Percentiles rank a stretch among this genome's conserved stretches.
phyloP scores from a whole-genome alignment of 495 filamentous ascomycete genomes.

The Elasticomyces elasticus region DNA sequence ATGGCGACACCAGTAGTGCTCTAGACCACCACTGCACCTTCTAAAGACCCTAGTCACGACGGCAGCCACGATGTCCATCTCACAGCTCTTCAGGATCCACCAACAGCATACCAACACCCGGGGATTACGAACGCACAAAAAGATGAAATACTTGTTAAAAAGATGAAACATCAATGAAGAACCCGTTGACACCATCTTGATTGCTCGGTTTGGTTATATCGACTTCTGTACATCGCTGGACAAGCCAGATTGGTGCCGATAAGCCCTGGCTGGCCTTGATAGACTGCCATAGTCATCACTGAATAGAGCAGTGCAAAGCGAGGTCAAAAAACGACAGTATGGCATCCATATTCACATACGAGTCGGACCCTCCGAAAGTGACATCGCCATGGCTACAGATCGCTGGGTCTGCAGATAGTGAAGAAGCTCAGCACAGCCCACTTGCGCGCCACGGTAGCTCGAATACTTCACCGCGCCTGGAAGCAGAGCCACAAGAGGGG shows the following conservation, averaged over 20 bases:
- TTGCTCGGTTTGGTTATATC: not conserved
- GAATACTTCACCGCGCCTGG: conserved; percentile 69
- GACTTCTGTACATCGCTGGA: no score
- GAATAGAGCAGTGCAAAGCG: not conserved
- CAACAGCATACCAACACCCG: conserved; percentile 41
- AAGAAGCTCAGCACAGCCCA: not conserved
- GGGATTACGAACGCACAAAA: conserved; percentile 30
- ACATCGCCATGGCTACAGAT: conserved; percentile 76
- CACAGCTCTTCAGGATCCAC: conserved; percentile 41
- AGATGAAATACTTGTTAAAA: not conserved
- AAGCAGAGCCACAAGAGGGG: conserved; percentile 86
- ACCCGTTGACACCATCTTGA: not conserved
- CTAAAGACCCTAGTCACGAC: no score
- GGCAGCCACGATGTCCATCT: conserved; percentile 47
- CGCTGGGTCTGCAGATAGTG: conserved; percentile 31
- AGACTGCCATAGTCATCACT: not conserved
- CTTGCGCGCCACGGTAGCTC: no score
- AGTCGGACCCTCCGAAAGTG: conserved; percentile 76
- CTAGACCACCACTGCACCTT: no score
- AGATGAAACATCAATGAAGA: not conserved
- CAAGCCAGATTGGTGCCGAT: no score
- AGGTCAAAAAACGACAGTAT: conserved; percentile 36
- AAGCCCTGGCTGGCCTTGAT: not conserved
- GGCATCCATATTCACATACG: conserved; percentile 94
- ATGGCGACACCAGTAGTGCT: no score